Evolutionary conservation across 2,329 filamentous ascomycete species (phyloP).

Genomic region (Xylaria sp.): DNA sequence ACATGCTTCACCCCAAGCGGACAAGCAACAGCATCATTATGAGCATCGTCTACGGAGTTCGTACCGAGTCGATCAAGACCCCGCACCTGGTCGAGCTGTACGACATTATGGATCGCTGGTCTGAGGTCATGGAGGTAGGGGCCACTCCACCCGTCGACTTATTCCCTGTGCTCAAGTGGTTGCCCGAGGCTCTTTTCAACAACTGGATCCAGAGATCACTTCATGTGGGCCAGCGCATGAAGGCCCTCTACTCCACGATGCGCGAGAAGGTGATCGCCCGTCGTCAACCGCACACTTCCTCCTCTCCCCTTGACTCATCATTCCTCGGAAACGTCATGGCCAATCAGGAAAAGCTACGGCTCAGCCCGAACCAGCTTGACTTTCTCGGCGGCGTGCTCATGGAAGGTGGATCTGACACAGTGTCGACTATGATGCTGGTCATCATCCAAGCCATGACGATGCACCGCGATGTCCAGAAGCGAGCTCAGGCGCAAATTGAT

Average conservation of each 20-base stretch:
- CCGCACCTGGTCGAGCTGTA: slow-evolving; percentile 20
- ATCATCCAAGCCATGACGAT: slow-evolving; percentile 51
- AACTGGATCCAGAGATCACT: slow-evolving; percentile 47
- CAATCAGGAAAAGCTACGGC: slow-evolving; percentile 37
- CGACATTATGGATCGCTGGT: slow-evolving; percentile 41
- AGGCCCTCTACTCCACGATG: slow-evolving; percentile 47
- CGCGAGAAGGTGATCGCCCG: slow-evolving; percentile 42
- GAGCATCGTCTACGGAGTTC: slow-evolving; percentile 42
- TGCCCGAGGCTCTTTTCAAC: slow-evolving; percentile 49
- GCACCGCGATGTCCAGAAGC: slow-evolving; percentile 45
- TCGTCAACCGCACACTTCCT: slow-evolving; percentile 14
- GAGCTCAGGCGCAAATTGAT: slow-evolving; percentile 49
- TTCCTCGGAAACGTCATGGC: not conserved
- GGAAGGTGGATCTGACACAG: slow-evolving; percentile 47
- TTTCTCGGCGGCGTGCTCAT: slow-evolving; percentile 43
- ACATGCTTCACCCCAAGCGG: slow-evolving; percentile 54
- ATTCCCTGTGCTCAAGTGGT: slow-evolving; percentile 49
- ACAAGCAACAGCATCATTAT: slow-evolving; percentile 56
- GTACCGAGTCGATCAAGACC: slow-evolving; percentile 32
- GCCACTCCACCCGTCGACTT: slow-evolving; percentile 56
- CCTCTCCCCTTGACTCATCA: slow-evolving; percentile 21
- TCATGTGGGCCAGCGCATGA: slow-evolving; percentile 48
- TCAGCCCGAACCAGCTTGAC: slow-evolving; percentile 43
- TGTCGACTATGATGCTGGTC: slow-evolving; percentile 43
- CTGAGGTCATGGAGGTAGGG: slow-evolving; percentile 52